Evolutionary conservation across 2,329 filamentous ascomycete species (phyloP), one percentile per base, ranked within the genome.

Genomic region (Gaeumannomyces sp.): DNA sequence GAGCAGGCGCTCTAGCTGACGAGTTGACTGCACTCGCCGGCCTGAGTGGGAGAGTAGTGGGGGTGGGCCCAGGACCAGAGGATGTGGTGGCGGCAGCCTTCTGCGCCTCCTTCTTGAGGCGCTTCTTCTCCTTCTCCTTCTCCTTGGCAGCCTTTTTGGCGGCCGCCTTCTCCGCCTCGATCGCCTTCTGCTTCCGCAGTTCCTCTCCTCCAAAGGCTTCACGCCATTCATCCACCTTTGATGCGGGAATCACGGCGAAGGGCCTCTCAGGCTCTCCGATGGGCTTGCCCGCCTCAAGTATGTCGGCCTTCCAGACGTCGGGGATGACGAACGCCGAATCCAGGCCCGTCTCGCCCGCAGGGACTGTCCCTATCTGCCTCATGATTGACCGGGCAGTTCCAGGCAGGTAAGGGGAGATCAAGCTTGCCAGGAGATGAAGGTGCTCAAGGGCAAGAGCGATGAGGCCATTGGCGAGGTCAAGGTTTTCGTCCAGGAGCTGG

Each of bases 331-430:
- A 58, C 3, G 29, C 29, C 50, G 45, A 50, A 28, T 33, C 50
- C 29, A 13, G 22, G 19, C 28, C 50, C 50, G 22, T 27, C 13
- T 62, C 45, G 19, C 61, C 61, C 27, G 38, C 45, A 22, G 57
- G 2, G 11, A 3, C 6, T n/a, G 50, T 27, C 13, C 61, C 65
- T 33, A 98, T 84, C 79, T 97, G 94, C 68, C 85, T 77, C 69
- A 92, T 85, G 70, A 97, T 97, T 38, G 86, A 86, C 66, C 83
- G 83, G 4, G 90, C 83, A 11, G 90, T 93, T n/a, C 84, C 83
- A 57, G 92, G 93, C 82, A 97, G 91, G 78, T 94, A 97, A 0
- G 93, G 93, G 63, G 87, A 86, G 65, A 93, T 85, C 59, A 97
- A 79, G 64, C 86, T 88, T 28, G 93, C 91, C 61, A 96, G 83